A percentile compares a stretch with the other conserved stretches of the same genome.
Evolutionary conservation across 805 yeast species (phyloP).

Genomic region (Phaffomyces opuntiae): DNA sequence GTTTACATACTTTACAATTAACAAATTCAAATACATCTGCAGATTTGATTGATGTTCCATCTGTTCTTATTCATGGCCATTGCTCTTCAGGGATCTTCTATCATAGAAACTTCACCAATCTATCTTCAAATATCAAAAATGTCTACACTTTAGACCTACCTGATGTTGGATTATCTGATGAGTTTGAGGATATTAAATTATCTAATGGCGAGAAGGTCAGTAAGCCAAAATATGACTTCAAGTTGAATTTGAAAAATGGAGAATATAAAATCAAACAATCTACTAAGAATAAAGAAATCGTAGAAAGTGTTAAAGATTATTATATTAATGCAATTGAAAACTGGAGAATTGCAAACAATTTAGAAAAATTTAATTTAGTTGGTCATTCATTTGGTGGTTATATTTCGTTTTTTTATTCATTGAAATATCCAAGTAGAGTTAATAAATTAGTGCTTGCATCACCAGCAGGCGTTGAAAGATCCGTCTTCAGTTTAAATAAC

Average conservation of each 20-base stretch:
- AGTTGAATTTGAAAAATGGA: neutral
- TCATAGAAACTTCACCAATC: constrained; percentile 55
- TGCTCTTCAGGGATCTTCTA: constrained; percentile 88
- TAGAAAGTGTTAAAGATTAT: constrained; percentile 41
- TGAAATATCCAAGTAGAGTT: constrained; percentile 49
- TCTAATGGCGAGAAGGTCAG: constrained; percentile 4
- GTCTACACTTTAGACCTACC: constrained; percentile 66
- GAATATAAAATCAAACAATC: constrained; percentile 15
- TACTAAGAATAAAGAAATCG: constrained; percentile 11
- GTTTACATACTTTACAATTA: constrained; percentile 20
- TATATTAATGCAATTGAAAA: constrained; percentile 53
- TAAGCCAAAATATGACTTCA: constrained; percentile 10
- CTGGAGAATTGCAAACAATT: constrained; percentile 48
- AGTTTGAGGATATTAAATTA: constrained; percentile 14
- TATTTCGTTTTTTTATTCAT: constrained; percentile 56
- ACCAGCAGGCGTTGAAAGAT: constrained; percentile 76
- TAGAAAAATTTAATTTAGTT: constrained; percentile 51
- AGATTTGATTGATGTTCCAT: constrained; percentile 24
- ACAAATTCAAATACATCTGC: constrained; percentile 12
- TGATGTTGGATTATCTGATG: constrained; percentile 59
- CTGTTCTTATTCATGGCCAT: constrained; percentile 78
- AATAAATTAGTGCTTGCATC: constrained; percentile 53
- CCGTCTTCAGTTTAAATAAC: constrained; percentile 48
- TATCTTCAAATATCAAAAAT: constrained; percentile 41
- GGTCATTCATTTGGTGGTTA: constrained; percentile 83